Percentiles rank a stretch among this genome's conserved stretches.
Conservation (phyloP, 2,329 filamentous ascomycete genomes). For the Penicillium sp. region DNA sequence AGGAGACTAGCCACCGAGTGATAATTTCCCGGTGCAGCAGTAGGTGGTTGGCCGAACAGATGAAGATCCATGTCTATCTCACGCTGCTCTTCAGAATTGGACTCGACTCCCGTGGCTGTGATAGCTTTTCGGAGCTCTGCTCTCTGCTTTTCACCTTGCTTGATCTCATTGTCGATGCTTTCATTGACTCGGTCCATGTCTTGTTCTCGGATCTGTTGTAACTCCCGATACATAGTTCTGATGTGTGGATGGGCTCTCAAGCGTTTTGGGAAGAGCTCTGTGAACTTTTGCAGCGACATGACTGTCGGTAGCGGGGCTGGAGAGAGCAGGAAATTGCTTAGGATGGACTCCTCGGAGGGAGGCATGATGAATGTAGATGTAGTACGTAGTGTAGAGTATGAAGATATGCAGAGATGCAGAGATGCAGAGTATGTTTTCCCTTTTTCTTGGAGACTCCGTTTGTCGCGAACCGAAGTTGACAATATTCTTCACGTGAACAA, state of each 20-base stretch:
- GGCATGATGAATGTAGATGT: slow-evolving; percentile 53
- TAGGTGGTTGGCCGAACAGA: slow-evolving; percentile 56
- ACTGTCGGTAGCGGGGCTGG: slow-evolving; percentile 72
- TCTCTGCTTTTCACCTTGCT: slow-evolving; percentile 36
- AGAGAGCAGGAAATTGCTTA: slow-evolving; percentile 73
- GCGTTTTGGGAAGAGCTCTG: slow-evolving; percentile 68
- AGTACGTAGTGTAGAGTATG: neutral
- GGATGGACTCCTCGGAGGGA: slow-evolving; percentile 70
- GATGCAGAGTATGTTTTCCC: too few species aligned
- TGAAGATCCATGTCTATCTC: slow-evolving; percentile 50
- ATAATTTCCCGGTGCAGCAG: slow-evolving; percentile 36
- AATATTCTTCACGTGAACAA: neutral
- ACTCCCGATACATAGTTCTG: slow-evolving; percentile 70
- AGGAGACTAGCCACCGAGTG: slow-evolving; percentile 66
- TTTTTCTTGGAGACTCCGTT: neutral
- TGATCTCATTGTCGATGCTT: slow-evolving; percentile 45
- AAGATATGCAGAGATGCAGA: neutral
- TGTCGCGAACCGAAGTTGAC: neutral
- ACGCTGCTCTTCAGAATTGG: slow-evolving; percentile 32
- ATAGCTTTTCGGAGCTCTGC: slow-evolving; percentile 36
- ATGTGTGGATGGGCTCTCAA: slow-evolving; percentile 66
- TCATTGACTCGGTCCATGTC: slow-evolving; percentile 64
- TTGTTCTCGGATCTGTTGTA: slow-evolving; percentile 69
- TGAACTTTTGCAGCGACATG: slow-evolving; percentile 72
- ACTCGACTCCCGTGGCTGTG: slow-evolving; percentile 30